phyloP scores from a whole-genome alignment of 2,329 filamentous ascomycete genomes.

The Xenoacremonium recifei region DNA sequence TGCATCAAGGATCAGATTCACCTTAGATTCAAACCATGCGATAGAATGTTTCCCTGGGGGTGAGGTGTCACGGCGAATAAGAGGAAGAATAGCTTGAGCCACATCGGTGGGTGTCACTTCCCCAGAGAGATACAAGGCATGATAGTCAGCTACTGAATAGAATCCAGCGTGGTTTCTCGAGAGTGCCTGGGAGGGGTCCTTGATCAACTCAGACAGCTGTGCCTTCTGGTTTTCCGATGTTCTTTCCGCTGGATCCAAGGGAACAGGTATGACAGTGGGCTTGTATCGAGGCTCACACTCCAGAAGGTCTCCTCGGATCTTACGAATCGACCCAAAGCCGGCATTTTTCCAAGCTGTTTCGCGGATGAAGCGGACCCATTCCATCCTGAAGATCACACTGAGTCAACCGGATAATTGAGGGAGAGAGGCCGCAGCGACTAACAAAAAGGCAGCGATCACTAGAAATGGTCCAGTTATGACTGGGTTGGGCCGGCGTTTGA shows the following conservation, averaged over 20 bases:
- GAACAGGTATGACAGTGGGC: constrained; percentile 43
- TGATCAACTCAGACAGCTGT: constrained; percentile 1
- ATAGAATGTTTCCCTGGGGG: constrained; percentile 38
- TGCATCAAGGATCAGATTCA: constrained; percentile 39
- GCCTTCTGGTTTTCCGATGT: constrained; percentile 7
- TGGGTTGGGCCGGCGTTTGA: constrained; percentile 16
- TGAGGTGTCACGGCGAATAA: constrained; percentile 40
- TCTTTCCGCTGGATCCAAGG: constrained; percentile 44
- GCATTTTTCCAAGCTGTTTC: constrained; percentile 54
- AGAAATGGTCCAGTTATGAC: constrained; percentile 15
- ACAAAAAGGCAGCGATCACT: constrained; percentile 18
- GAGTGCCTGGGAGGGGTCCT: not conserved
- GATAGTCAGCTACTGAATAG: constrained; percentile 45
- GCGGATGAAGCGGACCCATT: constrained; percentile 22
- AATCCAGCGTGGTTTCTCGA: constrained; percentile 35
- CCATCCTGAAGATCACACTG: constrained; percentile 17
- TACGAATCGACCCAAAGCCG: constrained; percentile 58
- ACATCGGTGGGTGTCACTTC: constrained; percentile 46
- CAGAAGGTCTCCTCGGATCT: constrained; percentile 50
- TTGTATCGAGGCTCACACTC: constrained; percentile 48
- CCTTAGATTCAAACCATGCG: constrained; percentile 45
- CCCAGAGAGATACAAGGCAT: constrained; percentile 42
- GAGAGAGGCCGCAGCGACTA: not conserved
- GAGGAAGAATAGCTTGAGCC: constrained; percentile 41
- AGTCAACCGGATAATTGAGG: not conserved